Base-by-base conservation (phyloP, 257 asterid genomes). In the Petrea volubilis region DNA sequence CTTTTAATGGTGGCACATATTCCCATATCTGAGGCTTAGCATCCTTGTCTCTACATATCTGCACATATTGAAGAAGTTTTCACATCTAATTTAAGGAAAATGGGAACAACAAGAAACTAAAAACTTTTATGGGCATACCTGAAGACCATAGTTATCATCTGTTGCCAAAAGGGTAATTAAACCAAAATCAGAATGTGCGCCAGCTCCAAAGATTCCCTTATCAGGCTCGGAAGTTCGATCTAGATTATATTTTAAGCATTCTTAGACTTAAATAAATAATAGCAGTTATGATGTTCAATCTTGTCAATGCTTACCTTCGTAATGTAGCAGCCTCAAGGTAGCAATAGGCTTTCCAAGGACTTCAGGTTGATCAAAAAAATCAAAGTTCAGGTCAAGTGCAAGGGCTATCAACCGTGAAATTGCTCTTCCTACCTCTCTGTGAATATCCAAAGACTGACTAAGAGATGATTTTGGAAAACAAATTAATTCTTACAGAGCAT, bases 131-230 rank as follows among this genome's bases (percentile, higher is more conserved):
- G 11, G 6, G 56, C 64, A 5, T 71, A 85, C 98, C 93, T 94
- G 98, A 83, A 94, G 99, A 56, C 98, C 99, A 71, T 38, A 33
- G 57, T 71, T 83, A 75, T 88, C 81, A 63, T 90, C 97, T 36
- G 96, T 88, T 23, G 95, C 97, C 80, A 91, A 81, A 64, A 91
- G 96, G 62, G 98, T 91, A 49, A 94, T 78, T 18, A 94, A 78
- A 64, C 95, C 97, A 64, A 23, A 94, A 83, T 91, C 99, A 68
- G 91, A 75, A 75, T 94, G 99, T 74, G 97, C 97, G 20, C 99
- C 99, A 23, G 98, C 99, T 81, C 99, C 99, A 58, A 74, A 88
- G 73, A 91, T 88, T 67, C 98, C 98, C 21, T 82, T 86, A 38
- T 73, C 77, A 57, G 99, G 98, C 46, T 94, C 97, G 52, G 97